Conservation (phyloP, 176 grass and related monocot species). For the Oryza punctata region DNA sequence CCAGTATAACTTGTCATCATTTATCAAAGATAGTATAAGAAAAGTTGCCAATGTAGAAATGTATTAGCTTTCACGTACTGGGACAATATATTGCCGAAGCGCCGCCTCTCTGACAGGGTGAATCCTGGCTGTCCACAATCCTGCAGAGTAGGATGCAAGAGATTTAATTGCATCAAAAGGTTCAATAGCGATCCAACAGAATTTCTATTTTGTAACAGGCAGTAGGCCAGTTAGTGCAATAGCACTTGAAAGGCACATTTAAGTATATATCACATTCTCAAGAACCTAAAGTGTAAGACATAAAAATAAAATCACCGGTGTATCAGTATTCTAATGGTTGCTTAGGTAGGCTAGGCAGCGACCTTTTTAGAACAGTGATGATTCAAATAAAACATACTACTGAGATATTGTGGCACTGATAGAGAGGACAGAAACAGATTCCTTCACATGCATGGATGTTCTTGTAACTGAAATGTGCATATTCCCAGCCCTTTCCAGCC, state of each 20-base stretch:
- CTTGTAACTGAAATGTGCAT: not conserved
- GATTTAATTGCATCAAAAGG: conserved; percentile 19
- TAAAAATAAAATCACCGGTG: not conserved
- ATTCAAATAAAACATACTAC: not conserved
- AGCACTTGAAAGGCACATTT: not conserved
- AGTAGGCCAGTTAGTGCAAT: not conserved
- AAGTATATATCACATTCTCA: not conserved
- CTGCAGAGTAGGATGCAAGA: conserved; percentile 52
- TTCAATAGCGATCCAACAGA: not conserved
- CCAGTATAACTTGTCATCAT: not conserved
- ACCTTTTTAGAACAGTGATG: not conserved
- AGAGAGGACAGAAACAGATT: not conserved
- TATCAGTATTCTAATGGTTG: not conserved
- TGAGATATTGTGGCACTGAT: not conserved
- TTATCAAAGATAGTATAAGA: not conserved
- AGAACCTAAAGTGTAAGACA: not conserved
- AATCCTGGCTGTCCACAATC: conserved; percentile 95
- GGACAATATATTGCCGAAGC: conserved; percentile 75
- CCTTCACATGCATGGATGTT: not conserved
- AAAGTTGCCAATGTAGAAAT: not conserved
- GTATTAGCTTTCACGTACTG: conserved; percentile 68
- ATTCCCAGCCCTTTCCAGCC: not conserved
- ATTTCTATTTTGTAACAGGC: not conserved
- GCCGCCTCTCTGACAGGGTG: conserved; percentile 78
- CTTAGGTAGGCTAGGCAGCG: not conserved